Conservation (phyloP, 2,329 filamentous ascomycete genomes). For the Endoconidiophora polonica region DNA sequence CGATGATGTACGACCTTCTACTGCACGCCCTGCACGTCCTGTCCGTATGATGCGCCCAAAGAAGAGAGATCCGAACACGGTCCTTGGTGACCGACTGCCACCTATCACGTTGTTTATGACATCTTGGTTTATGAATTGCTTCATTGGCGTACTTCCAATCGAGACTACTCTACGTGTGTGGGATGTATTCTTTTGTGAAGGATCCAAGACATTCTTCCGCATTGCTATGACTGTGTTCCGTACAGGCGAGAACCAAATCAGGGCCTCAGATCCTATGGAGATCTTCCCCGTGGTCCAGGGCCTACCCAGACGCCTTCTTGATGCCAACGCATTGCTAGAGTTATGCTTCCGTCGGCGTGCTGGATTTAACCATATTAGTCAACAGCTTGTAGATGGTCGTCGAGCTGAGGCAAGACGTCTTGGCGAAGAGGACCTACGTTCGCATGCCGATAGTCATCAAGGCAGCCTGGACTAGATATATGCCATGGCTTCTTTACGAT, state of each 20-base stretch:
- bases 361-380: conserved; percentile 65
- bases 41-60: conserved; percentile 18
- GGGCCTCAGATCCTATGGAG: conserved; percentile 78
- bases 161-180: conserved; percentile 85
- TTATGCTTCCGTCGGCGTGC: conserved; percentile 66
- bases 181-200: conserved; percentile 94
- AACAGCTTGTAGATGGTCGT: conserved; percentile 63
- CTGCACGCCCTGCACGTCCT: conserved; percentile 14
- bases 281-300: conserved; percentile 89
- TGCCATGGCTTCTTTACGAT: too few species aligned
- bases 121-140: conserved; percentile 96
- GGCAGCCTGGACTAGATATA: too few species aligned
- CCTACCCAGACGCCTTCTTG: conserved; percentile 63
- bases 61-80: conserved; percentile 23
- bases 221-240: conserved; percentile 88
- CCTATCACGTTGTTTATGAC: conserved; percentile 87
- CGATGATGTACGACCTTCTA: conserved; percentile 24
- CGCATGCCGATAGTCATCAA: conserved; percentile 13
- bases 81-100: conserved; percentile 45
- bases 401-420: conserved; percentile 49
- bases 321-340: conserved; percentile 69
- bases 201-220: conserved; percentile 82
- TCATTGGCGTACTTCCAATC: conserved; percentile 80
- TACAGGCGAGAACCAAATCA: conserved; percentile 64
- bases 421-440: conserved; percentile 25